Base-by-base conservation (phyloP, 129 eudicot genomes). In the Tagetes erecta region DNA sequence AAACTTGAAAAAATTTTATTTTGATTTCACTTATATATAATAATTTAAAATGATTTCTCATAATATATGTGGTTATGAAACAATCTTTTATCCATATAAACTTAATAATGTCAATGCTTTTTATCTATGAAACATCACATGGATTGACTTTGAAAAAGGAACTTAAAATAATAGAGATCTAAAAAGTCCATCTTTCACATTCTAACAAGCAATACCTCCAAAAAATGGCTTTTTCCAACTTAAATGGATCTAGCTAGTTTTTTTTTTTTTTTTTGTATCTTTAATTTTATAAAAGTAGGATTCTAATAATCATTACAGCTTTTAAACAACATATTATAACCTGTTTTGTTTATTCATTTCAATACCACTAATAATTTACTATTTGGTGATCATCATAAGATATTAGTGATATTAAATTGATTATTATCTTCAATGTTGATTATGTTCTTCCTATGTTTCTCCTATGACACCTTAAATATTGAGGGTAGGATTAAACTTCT, bases 181-280 rank as follows among this genome's bases (percentile, higher is more conserved):
- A 37, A 10, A 75, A 38, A 75, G 72, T 75, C 79, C 51, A 64
- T 64, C 56, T 0, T 75, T 64, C 53, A 64, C 72, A 64, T 37
- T 35, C 31, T 64, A 64, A 75, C 71, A 38, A 64, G 41, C 56
- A 52, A 75, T 65, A 75, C 66, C 64, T 75, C 80, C 73, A 52
- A 75, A 66, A 9, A 5, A 9, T 65, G 66, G 80, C 80, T 75
- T 75, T 51, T 75, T 13, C 73, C 3, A 52, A 3, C 35, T 51
- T 30, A 1, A 65, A 38, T 36, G 37, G 31, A 14, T 50, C 46
- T 7, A 37, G 10, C 35, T 4, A 39, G 41, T 2, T 39, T 44
- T 44, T 64, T 38, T 38, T 44, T 51, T 0, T 10, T 52, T 20
- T 20, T 20, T 20, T 20, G 27, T 20, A 20, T 20, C 27, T 20